These are phyloP conservation scores for Cercophora scortea DNA, from an alignment of 495 filamentous ascomycete species.

Conservation along the genomic window DNA sequence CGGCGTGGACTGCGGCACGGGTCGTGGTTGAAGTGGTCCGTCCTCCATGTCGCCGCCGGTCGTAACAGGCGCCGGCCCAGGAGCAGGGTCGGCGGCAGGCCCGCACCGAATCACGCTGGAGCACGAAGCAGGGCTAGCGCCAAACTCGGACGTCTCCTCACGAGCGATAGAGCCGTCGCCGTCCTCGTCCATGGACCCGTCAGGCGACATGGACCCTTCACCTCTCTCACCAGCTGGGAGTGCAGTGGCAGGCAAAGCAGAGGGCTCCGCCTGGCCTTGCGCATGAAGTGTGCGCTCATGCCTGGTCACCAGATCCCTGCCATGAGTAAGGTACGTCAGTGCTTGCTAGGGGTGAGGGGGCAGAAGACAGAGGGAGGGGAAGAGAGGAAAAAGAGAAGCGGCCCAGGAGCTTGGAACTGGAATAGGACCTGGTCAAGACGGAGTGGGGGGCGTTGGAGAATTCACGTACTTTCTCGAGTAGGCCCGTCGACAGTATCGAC, in stretches of 20 bases:
- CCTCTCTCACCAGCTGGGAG: neutral
- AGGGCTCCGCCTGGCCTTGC: neutral
- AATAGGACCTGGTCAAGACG: neutral
- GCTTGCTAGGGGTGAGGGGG: too few relatives aligned
- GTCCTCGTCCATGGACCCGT: neutral
- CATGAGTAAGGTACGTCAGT: neutral
- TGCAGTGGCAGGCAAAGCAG: neutral
- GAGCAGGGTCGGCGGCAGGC: neutral
- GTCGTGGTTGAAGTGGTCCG: too few relatives aligned
- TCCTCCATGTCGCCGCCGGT: neutral
- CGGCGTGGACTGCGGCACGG: neutral
- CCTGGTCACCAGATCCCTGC: neutral
- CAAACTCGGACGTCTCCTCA: neutral
- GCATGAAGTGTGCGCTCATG: neutral
- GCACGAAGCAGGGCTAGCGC: neutral
- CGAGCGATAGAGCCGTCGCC: neutral
- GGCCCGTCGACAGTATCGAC: neutral
- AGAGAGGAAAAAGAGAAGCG: neutral
- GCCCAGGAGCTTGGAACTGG: too few relatives aligned
- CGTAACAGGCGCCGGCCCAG: neutral
- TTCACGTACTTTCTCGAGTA: neutral
- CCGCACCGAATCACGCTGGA: neutral
- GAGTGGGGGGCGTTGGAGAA: neutral
- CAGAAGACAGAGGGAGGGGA: too few relatives aligned
- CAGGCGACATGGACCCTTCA: neutral